A percentile compares a stretch with the other conserved stretches of the same genome.
Evolutionary conservation across 345 rosid genomes (phyloP).

Genomic region (Clausena lansium): DNA sequence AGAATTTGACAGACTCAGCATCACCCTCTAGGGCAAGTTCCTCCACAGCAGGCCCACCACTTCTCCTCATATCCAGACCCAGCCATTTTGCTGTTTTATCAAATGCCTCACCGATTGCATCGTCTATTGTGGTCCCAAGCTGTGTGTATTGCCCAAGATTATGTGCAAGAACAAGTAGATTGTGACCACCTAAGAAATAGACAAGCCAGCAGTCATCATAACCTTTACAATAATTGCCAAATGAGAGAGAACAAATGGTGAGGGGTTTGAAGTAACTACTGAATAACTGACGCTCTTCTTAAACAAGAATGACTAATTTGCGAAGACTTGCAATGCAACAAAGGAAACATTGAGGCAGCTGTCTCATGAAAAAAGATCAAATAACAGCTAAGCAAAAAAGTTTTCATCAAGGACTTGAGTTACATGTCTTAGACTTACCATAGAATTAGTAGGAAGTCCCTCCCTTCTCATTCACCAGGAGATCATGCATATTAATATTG

Average conservation of each 20-base stretch:
- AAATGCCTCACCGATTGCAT: constrained; percentile 96
- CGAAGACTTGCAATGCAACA: not conserved
- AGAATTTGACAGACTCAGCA: constrained; percentile 67
- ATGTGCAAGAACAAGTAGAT: constrained; percentile 76
- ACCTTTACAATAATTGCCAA: constrained; percentile 2
- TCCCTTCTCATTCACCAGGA: not conserved
- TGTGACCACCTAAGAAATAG: constrained; percentile 73
- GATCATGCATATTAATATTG: not conserved
- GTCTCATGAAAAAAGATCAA: not conserved
- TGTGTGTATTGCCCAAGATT: constrained; percentile 87
- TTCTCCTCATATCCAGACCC: constrained; percentile 85
- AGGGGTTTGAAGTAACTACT: not conserved
- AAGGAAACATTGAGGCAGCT: not conserved
- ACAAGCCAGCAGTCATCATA: not conserved
- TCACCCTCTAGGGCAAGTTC: constrained; percentile 90
- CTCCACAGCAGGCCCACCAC: constrained; percentile 97
- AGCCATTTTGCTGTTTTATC: constrained; percentile 97
- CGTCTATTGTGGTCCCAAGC: constrained; percentile 90
- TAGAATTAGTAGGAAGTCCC: not conserved
- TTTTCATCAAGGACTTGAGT: not conserved
- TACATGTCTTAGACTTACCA: not conserved
- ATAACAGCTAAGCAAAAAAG: not conserved
- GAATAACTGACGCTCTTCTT: not conserved
- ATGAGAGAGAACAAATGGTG: not conserved
- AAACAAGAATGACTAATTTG: not conserved